Evolutionary conservation across 139 green algal species (phyloP), one percentile per base, ranked within the genome.

Genomic region (Coelastrella sp.): DNA sequence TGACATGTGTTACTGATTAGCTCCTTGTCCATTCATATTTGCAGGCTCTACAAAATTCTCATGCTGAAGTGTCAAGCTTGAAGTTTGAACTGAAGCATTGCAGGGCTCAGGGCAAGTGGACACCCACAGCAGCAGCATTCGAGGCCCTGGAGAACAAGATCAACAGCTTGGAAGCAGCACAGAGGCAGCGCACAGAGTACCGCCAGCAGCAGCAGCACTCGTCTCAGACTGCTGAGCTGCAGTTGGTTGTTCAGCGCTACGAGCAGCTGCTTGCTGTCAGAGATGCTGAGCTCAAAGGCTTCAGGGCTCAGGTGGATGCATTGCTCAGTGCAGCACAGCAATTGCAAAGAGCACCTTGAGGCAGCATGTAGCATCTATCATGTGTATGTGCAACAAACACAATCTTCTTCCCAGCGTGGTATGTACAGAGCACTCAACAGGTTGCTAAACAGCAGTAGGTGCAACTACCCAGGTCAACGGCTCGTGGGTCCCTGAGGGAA

Each of bases 301-400:
- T 88, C 35, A 81, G 86, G 15, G 2, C 51, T 3, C 63, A 93
- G 87, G 75, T 93, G 66, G 78, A 91, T 35, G 51, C 50, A 25
- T 81, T 93, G 34, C 51, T 93, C 66, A 25, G 25, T 2, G 85
- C 87, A 5, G 83, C 87, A 45, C 37, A 62, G 41, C 64, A 71
- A 41, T 41, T 81, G 73, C 53, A 64, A 64, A 21, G 21, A 57
- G 17, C 48, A 57, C 48, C n/a, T n/a, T n/a, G n/a, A n/a, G n/a
- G n/a, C n/a, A n/a, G n/a, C n/a, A n/a, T n/a, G n/a, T n/a, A n/a
- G n/a, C n/a, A n/a, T n/a, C n/a, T n/a, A n/a, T n/a, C n/a, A n/a
- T n/a, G n/a, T n/a, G n/a, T n/a, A n/a, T n/a, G n/a, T n/a, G n/a
- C n/a, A n/a, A n/a, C n/a, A n/a, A n/a, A n/a, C n/a, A n/a, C n/a